Conservation (phyloP, 352 stramenopile genomes). For the Peronospora destructor region DNA sequence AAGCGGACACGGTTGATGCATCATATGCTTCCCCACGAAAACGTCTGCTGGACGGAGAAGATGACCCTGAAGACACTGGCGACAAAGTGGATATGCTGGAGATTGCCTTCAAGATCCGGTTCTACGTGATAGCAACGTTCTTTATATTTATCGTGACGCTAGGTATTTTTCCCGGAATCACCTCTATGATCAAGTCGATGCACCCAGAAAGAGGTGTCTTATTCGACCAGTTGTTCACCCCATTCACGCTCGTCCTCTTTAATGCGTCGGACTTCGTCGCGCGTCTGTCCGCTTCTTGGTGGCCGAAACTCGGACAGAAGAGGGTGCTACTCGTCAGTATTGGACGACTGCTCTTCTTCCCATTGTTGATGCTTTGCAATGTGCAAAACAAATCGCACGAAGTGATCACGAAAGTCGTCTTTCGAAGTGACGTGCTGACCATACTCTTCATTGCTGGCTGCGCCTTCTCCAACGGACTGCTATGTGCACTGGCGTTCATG, state of each 20-base stretch:
- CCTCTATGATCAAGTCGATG: slow-evolving; percentile 58
- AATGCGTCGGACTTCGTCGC: slow-evolving; percentile 69
- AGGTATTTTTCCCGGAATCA: slow-evolving; percentile 67
- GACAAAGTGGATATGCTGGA: slow-evolving; percentile 43
- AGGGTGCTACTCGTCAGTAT: slow-evolving; percentile 37
- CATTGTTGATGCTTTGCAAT: slow-evolving; percentile 73
- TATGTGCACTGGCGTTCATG: slow-evolving; percentile 74
- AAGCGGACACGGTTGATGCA: slow-evolving; percentile 37
- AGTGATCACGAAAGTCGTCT: slow-evolving; percentile 64
- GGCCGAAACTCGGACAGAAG: slow-evolving; percentile 26
- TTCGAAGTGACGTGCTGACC: slow-evolving; percentile 60
- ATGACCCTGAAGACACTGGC: neutral
- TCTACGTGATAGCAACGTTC: slow-evolving; percentile 56
- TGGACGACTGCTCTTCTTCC: slow-evolving; percentile 44
- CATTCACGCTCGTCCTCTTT: slow-evolving; percentile 73
- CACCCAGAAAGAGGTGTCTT: slow-evolving; percentile 39
- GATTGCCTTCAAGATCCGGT: slow-evolving; percentile 52
- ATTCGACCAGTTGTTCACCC: slow-evolving; percentile 64
- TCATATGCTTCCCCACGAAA: slow-evolving; percentile 27
- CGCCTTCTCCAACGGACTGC: slow-evolving; percentile 65
- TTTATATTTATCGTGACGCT: slow-evolving; percentile 75
- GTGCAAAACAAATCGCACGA: slow-evolving; percentile 60
- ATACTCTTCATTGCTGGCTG: slow-evolving; percentile 48
- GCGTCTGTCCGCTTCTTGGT: slow-evolving; percentile 42
- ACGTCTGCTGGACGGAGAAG: slow-evolving; percentile 18